Evolutionary conservation across 495 filamentous ascomycete genomes (phyloP), one percentile per base, ranked within the genome.

Genomic region (Tetracladium marchalianum): DNA sequence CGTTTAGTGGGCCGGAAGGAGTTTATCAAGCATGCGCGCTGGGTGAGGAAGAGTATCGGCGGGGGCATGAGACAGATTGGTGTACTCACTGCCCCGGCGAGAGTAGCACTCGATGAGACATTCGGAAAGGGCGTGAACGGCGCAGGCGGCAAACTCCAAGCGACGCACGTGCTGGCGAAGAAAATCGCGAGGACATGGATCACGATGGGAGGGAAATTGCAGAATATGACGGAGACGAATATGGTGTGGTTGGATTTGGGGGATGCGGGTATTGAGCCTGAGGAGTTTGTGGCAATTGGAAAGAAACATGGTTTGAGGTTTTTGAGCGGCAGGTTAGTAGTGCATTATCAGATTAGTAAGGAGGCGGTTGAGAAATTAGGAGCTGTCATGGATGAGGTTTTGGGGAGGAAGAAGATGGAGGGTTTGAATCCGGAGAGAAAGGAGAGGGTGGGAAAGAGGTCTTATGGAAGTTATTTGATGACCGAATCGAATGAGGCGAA

Each of bases 181-280:
- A 63, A 65, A 35, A 65, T 94, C 18, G 82, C 73, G 16, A 62
- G 68, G 19, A 62, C 76, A 47, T 89, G 85, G 85, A 73, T 64
- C 2, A 63, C 59, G 5, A 62, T 80, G 11, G 84, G 82, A 1
- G 80, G 83, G 11, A 70, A 76, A 63, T 59, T 78, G 22, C 39
- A 58, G 34, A 63, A 78, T 27, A 78, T 78, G 7, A 81, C 82
- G 3, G 82, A 95, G 54, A 95, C 90, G 35, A 95, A 97, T 62
- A 95, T 95, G 84, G 78, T 93, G 12, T 97, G 89, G 90, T 52
- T 95, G 46, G 84, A 94, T 63, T 62, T 95, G 24, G 77, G 81
- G 22, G 67, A 51, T 11, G 59, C 53, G 5, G 66, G 69, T 0
- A 66, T 80, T 44, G 51, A 57, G 4, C 46, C 35, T 10, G 65